Evolutionary conservation across 257 asterid genomes (phyloP), one percentile per base, ranked within the genome.

Genomic region (Gynochthodes officinalis): DNA sequence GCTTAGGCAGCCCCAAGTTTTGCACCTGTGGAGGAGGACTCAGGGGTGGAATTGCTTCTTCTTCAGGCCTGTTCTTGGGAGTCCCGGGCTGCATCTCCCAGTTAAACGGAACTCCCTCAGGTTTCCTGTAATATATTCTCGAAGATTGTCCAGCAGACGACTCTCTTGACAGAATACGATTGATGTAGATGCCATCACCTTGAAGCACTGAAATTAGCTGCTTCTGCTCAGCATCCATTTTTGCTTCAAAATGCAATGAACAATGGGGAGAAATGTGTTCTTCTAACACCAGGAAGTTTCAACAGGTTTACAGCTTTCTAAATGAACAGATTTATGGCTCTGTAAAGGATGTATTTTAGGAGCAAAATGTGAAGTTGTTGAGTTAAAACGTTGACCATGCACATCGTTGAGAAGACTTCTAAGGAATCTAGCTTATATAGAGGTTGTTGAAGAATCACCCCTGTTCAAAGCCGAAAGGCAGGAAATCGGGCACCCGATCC

Each of bases 31-130:
- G 96, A 6, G 96, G 85, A 33, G 96, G 97, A 73, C 92, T 79
- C 5, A 86, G 81, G 9, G 96, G 95, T 4, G 85, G 89, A 32
- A 89, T 53, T 7, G 37, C 72, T 0, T 81, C 85, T 42, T 82
- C 85, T 72, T 82, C 80, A 2, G 81, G 87, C n/a, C 80, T 86
- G 75, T 81, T 69, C 61, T 76, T 86, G 0, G 97, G 85, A 0
- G 87, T 92, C 25, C 96, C 98, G 0, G 98, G 98, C 49, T 72
- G 79, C 90, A 53, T 85, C 67, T 92, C 98, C 96, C 98, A 92
- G 72, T 72, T 46, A 73, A 92, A 88, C 0, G 97, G 97, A 32
- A 92, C 84, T 50, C 96, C 96, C 75, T 84, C 92, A 0, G 84
- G 75, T 3, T 77, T 64, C 13, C 95, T 77, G 49, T 79, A 86